Percentiles rank a stretch among this genome's conserved stretches.
phyloP scores from a whole-genome alignment of 768 basidiomycete genomes.

The Lactarius akahatsu region DNA sequence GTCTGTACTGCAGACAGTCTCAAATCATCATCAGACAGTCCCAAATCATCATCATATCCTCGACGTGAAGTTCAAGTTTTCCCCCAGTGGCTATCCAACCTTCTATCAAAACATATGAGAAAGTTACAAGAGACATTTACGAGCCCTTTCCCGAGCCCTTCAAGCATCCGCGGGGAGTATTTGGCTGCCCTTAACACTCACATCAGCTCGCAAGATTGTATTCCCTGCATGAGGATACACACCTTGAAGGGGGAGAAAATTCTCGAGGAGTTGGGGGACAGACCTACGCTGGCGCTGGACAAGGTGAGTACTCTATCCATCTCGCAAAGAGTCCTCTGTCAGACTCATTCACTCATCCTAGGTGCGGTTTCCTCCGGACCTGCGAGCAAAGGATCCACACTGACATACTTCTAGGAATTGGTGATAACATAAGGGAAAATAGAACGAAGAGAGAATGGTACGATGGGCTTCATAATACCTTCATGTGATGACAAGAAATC shows the following conservation, averaged over 20 bases:
- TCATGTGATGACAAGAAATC: neutral
- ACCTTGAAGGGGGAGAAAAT: neutral
- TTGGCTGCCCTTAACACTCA: neutral
- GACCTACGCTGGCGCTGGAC: neutral
- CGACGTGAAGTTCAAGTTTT: too few species aligned
- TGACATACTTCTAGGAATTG: neutral
- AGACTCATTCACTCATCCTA: neutral
- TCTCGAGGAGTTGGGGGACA: neutral
- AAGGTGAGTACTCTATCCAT: neutral
- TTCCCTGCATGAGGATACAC: too few species aligned
- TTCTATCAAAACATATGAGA: too few species aligned
- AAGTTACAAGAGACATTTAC: too few species aligned
- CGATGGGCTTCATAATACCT: neutral
- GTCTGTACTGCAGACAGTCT: too few species aligned
- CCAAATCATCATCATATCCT: too few species aligned
- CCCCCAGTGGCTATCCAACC: too few species aligned
- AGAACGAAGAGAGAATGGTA: neutral
- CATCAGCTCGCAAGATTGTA: too few species aligned
- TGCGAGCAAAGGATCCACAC: neutral
- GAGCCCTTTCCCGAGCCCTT: too few species aligned
- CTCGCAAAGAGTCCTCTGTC: neutral
- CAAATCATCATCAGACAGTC: too few species aligned
- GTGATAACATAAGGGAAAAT: neutral
- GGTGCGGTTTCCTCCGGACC: neutral
- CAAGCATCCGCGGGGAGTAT: neutral